Percentiles rank a stretch among this genome's conserved stretches.
These are phyloP conservation scores for Trichothecium sympodiale DNA, from an alignment of 2,329 filamentous ascomycete genomes.

Conservation along the genomic window DNA sequence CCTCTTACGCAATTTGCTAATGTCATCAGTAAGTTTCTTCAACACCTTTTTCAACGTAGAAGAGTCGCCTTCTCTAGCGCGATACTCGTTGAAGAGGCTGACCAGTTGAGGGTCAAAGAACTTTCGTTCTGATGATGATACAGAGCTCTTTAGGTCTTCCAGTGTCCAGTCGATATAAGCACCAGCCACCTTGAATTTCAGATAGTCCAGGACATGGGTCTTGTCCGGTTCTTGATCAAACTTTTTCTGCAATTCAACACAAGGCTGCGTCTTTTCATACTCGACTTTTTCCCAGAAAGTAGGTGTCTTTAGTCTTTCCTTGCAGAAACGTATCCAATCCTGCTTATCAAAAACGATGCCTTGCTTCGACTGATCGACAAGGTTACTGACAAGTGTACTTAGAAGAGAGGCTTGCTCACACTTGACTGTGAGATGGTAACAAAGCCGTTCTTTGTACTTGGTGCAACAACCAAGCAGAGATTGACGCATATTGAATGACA, in stretches of 20 bases:
- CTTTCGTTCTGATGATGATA: slow-evolving; percentile 9
- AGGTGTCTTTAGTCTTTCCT: background rate
- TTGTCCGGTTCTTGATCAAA: slow-evolving; percentile 8
- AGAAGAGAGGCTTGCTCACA: slow-evolving; percentile 32
- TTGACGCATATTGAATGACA: slow-evolving; percentile 46
- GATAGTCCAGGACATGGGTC: slow-evolving; percentile 48
- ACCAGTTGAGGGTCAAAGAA: slow-evolving; percentile 27
- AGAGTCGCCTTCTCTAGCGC: slow-evolving; percentile 15
- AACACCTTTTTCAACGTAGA: slow-evolving; percentile 20
- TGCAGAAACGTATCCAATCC: slow-evolving; percentile 28
- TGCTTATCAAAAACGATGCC: slow-evolving; percentile 34
- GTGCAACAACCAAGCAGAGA: slow-evolving; percentile 55
- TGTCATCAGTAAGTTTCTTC: slow-evolving; percentile 18
- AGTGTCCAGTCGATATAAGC: slow-evolving; percentile 26
- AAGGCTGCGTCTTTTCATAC: slow-evolving; percentile 30
- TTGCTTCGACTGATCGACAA: slow-evolving; percentile 50
- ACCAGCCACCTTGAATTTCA: slow-evolving; percentile 45
- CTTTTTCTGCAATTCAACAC: slow-evolving; percentile 4
- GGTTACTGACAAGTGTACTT: slow-evolving; percentile 37
- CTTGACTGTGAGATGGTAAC: slow-evolving; percentile 44
- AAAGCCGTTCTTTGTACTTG: slow-evolving; percentile 48
- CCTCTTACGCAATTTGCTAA: slow-evolving; percentile 14
- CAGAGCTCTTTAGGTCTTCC: slow-evolving; percentile 15
- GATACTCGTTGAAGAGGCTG: slow-evolving; percentile 20
- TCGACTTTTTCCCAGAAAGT: slow-evolving; percentile 20